phyloP scores from a whole-genome alignment of 2,329 filamentous ascomycete genomes.

The Anisogramma anomala region DNA sequence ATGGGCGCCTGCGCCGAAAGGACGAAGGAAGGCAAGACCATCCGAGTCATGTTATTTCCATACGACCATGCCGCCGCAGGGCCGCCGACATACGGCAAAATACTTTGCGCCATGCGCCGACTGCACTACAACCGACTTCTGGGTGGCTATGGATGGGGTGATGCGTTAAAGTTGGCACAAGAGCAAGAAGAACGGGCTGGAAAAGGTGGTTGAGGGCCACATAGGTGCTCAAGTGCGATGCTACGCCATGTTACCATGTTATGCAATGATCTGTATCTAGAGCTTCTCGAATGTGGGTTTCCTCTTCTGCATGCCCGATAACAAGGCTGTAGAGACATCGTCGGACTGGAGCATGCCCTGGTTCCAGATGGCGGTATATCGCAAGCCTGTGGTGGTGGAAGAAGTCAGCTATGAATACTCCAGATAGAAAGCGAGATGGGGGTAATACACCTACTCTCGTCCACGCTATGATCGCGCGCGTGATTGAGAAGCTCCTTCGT shows the following conservation, averaged over 20 bases:
- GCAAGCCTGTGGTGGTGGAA: slow-evolving; percentile 42
- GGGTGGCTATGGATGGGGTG: background rate
- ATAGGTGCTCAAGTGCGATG: background rate
- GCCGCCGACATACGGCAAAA: no score
- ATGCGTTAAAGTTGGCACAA: background rate
- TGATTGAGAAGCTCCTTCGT: slow-evolving; percentile 83
- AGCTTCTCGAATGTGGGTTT: slow-evolving; percentile 79
- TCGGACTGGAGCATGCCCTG: slow-evolving; percentile 66
- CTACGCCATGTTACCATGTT: background rate
- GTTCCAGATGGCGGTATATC: slow-evolving; percentile 85
- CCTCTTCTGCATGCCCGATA: slow-evolving; percentile 66
- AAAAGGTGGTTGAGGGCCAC: background rate
- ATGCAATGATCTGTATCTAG: slow-evolving; percentile 26
- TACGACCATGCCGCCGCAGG: no score
- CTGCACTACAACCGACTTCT: background rate
- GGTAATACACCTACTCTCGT: slow-evolving; percentile 51
- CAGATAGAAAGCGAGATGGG: slow-evolving; percentile 1
- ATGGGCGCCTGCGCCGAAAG: no score
- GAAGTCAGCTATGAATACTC: slow-evolving; percentile 2
- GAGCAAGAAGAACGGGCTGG: background rate
- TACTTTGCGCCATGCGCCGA: background rate
- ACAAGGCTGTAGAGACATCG: slow-evolving; percentile 63
- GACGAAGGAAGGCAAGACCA: no score
- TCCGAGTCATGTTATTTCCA: no score
- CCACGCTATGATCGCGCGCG: slow-evolving; percentile 64